Base-by-base conservation (phyloP, 257 asterid species). In the Anisodus acutangulus region DNA sequence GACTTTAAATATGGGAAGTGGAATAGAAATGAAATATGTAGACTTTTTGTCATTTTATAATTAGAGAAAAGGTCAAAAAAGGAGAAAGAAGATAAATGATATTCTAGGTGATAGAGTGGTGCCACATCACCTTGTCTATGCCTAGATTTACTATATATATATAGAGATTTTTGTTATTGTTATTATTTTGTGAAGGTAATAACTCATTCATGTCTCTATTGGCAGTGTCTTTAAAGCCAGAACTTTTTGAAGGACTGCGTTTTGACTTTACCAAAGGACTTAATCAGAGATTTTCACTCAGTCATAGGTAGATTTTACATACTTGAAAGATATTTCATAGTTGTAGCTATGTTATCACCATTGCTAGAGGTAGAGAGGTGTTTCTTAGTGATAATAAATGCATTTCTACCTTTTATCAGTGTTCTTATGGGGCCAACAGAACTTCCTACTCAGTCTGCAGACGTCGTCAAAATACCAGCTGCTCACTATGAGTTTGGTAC, bases 151-250 rank as follows among this genome's bases (percentile, higher is more conserved):
- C 5, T 3, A 3, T 41, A 41, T 41, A 41, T 41, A 41, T 41
- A 41, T 0, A 31, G 1, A 31, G 35, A 49, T 76, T 16, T 68
- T 3, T 68, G 51, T 37, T 19, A 47, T 76, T 74, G 43, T 47
- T 72, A 11, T 49, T 76, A 6, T 31, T 51, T 51, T 17, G 47
- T 51, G 81, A 76, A 13, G 22, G 43, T 17, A 47, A 49, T 51
- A 76, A 51, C 81, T 31, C 26, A 51, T 51, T 22, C 47, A 51
- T 51, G 63, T 76, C 85, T 70, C 89, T 83, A 45, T 79, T 91
- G 85, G 86, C 97, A 97, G 99, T 94, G 99, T 93, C 99, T 83
- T 86, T 97, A 93, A 97, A 95, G 94, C 98, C 99, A 1, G 99
- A 97, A 82, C 93, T 95, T 66, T 97, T 97, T 87, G 99, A 97